Conservation (phyloP, 2,329 filamentous ascomycete species). For the Fusarium citri region DNA sequence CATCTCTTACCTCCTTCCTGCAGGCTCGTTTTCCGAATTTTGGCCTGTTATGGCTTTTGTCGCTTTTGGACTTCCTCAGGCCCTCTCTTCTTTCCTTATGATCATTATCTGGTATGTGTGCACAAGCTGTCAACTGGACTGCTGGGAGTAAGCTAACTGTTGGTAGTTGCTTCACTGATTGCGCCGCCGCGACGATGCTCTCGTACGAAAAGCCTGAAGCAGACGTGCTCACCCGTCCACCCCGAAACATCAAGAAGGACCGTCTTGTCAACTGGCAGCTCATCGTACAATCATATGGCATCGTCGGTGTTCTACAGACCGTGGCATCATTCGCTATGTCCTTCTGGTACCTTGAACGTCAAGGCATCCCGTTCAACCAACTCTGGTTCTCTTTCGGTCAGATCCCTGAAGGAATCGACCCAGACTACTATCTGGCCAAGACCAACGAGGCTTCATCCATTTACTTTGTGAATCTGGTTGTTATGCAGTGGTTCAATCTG, state of each 20-base stretch:
- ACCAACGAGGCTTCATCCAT: constrained; percentile 76
- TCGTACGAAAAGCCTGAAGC: constrained; percentile 83
- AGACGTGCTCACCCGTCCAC: constrained; percentile 72
- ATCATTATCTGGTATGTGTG: constrained; percentile 67
- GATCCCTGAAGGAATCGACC: constrained; percentile 61
- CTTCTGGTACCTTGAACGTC: constrained; percentile 72
- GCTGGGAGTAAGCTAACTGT: not conserved
- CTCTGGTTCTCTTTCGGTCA: constrained; percentile 77
- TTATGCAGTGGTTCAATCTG: constrained; percentile 85
- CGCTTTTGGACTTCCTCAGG: constrained; percentile 77
- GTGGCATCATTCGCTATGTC: constrained; percentile 71
- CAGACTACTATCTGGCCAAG: constrained; percentile 65
- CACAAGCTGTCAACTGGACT: fast-evolving
- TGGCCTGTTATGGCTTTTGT: constrained; percentile 81
- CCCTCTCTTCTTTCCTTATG: constrained; percentile 79
- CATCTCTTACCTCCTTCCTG: constrained; percentile 74
- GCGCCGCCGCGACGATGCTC: constrained; percentile 76
- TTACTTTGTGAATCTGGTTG: constrained; percentile 83
- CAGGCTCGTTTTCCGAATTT: constrained; percentile 80
- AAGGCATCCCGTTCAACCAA: constrained; percentile 72
- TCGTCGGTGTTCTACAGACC: constrained; percentile 74
- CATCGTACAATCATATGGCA: constrained; percentile 77
- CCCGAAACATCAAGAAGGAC: constrained; percentile 72
- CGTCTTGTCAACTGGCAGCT: constrained; percentile 79
- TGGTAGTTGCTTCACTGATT: constrained; percentile 78